Base-by-base conservation (phyloP, 371 early-diverging fungal genomes). In the Syncephalastrum sp. region DNA sequence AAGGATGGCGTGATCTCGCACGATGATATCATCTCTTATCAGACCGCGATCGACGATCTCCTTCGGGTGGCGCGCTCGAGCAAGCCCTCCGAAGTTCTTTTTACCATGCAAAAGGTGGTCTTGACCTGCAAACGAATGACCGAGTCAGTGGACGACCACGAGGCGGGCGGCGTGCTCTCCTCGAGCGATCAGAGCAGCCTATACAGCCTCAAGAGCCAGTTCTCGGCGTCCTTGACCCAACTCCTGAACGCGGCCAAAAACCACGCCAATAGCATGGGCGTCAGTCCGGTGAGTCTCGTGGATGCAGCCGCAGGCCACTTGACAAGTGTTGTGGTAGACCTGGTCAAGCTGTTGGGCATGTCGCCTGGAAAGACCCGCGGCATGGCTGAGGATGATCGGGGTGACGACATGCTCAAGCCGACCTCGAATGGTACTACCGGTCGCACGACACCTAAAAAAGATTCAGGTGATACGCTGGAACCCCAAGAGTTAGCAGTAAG, bases 41-140 rank as follows among this genome's bases (percentile, higher is more conserved):
- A 94, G 53, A 77, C 82, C 13, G 89, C 93, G 3, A 85, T 95
- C 45, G 90, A 91, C 60, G 84, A 83, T n/a, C 70, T 95, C n/a
- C 68, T 93, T 47, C 74, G 75, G 8, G 81, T 85, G 14, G 84
- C 83, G 59, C 72, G 86, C 64, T 82, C 85, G 15, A 86, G 86
- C 50, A 77, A 79, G 38, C 86, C 91, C 2, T 78, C 88, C 0
- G 84, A 84, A 25, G 88, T 95, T 1, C 76, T 95, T 23, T 70
- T 82, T 14, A 85, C 91, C 2, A 92, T 94, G 92, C 86, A 89
- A 61, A 70, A 86, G 0, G 86, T 96, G 25, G 92, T 93, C 24
- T 76, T 88, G 46, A 82, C 91, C 0, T 94, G 94, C 75, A 89
- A 88, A 53, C 70, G 82, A 47, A 89, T 95, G 44, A 92, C 88